Evolutionary conservation across 805 yeast species (phyloP).

Genomic region (Candida broadrunensis): DNA sequence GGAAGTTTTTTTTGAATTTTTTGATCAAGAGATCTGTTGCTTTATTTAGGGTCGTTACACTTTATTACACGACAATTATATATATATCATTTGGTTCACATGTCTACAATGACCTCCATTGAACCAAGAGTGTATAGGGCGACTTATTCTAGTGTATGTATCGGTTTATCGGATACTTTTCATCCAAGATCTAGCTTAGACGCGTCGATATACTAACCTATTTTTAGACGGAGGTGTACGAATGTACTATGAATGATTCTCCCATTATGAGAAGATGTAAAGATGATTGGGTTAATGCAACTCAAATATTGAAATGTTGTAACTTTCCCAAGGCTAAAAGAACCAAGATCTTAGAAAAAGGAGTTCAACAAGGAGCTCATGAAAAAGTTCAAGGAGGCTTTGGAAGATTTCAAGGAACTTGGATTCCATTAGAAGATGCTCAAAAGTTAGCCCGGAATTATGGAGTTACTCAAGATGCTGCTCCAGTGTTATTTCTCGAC

Average conservation of each 20-base stretch:
- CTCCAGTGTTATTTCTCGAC: slow-evolving; percentile 41
- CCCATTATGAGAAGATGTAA: slow-evolving; percentile 86
- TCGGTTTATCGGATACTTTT: neutral
- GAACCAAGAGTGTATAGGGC: slow-evolving; percentile 43
- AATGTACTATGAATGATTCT: slow-evolving; percentile 61
- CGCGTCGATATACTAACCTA: neutral
- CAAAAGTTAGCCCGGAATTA: slow-evolving; percentile 37
- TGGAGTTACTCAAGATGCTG: slow-evolving; percentile 36
- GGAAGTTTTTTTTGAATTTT: too few relatives aligned
- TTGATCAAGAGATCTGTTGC: too few relatives aligned
- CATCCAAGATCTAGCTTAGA: too few relatives aligned
- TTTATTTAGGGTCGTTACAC: too few relatives aligned
- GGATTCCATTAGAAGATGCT: slow-evolving; percentile 87
- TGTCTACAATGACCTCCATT: slow-evolving; percentile 24
- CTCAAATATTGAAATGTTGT: slow-evolving; percentile 91
- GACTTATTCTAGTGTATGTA: slow-evolving; percentile 44
- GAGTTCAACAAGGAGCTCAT: slow-evolving; percentile 85
- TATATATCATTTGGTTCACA: too few relatives aligned
- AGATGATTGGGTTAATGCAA: slow-evolving; percentile 97
- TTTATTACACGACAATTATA: too few relatives aligned
- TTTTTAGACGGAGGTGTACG: slow-evolving; percentile 60
- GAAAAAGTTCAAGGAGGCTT: slow-evolving; percentile 97
- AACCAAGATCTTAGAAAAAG: slow-evolving; percentile 87
- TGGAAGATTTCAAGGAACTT: slow-evolving; percentile 95
- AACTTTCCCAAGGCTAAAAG: slow-evolving; percentile 92